A percentile compares a stretch with the other conserved stretches of the same genome.
These are phyloP conservation scores for Porcisia deanei DNA, from an alignment of 208 protist species.

Conservation along the genomic window DNA sequence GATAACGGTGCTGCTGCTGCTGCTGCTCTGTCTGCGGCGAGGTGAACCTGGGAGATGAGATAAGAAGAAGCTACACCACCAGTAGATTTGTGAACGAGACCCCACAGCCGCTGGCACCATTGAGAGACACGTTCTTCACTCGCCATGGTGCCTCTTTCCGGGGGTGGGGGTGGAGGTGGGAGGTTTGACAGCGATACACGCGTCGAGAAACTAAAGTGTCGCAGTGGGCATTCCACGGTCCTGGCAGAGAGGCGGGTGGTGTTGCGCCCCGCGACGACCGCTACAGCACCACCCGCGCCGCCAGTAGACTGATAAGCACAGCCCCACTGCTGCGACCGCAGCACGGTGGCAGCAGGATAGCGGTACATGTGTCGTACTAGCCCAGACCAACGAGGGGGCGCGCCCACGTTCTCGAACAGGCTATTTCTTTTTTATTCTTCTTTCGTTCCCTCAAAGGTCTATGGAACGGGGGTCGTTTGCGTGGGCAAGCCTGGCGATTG, in stretches of 20 bases:
- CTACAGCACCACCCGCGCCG: neutral
- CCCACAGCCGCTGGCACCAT: constrained; percentile 78
- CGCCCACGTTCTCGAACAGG: too few relatives aligned
- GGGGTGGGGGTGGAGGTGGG: neutral
- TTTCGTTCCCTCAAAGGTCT: too few relatives aligned
- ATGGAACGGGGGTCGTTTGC: too few relatives aligned
- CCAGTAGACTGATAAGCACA: neutral
- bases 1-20: neutral
- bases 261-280: neutral
- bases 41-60: constrained; percentile 12
- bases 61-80: constrained; percentile 1
- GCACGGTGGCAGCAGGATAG: neutral
- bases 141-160: constrained; percentile 9
- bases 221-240: neutral
- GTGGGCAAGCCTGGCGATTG: too few relatives aligned
- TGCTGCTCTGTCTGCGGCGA: neutral
- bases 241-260: neutral
- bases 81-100: constrained; percentile 29
- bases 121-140: constrained; percentile 61
- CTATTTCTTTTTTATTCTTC: too few relatives aligned
- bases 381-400: too few relatives aligned
- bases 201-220: neutral
- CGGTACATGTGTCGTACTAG: neutral
- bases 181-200: neutral
- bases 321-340: neutral